phyloP scores from a whole-genome alignment of 2,329 filamentous ascomycete genomes.

The Epichloe gansuensis region DNA sequence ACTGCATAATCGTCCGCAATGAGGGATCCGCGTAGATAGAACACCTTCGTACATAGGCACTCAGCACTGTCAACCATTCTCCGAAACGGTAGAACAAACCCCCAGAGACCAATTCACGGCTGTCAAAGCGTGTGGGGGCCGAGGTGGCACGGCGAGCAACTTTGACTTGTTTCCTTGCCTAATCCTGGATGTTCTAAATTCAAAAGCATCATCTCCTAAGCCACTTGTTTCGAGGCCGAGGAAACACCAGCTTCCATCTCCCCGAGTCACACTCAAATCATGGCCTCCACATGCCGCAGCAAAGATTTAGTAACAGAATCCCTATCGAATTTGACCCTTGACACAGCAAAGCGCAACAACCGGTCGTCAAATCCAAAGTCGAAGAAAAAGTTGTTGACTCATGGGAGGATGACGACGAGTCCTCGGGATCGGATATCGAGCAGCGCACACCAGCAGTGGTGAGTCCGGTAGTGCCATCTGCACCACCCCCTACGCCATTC shows the following conservation, averaged over 20 bases:
- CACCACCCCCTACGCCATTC: conserved; percentile 57
- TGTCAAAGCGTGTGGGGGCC: background rate
- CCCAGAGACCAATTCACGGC: background rate
- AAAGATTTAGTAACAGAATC: conserved; percentile 17
- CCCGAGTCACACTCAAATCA: conserved; percentile 2
- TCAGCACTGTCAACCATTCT: background rate
- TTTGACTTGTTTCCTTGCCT: background rate
- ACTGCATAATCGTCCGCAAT: background rate
- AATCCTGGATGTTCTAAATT: no score
- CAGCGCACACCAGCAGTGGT: conserved; percentile 29
- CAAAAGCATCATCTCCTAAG: background rate
- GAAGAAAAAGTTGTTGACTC: conserved; percentile 27
- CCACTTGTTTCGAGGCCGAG: background rate
- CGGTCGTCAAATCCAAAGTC: conserved; percentile 13
- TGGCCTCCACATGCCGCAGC: conserved; percentile 13
- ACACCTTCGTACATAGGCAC: no score
- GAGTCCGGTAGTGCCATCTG: conserved; percentile 21
- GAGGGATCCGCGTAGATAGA: no score
- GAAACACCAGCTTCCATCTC: background rate
- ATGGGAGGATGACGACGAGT: conserved; percentile 48
- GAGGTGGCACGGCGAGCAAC: background rate
- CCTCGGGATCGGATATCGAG: conserved; percentile 23
- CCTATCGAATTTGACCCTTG: conserved; percentile 21
- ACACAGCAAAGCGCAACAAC: conserved; percentile 8
- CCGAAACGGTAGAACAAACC: background rate